Evolutionary conservation across 2,329 filamentous ascomycete genomes (phyloP), one percentile per base, ranked within the genome.

Genomic region (Cladosporium sp.): DNA sequence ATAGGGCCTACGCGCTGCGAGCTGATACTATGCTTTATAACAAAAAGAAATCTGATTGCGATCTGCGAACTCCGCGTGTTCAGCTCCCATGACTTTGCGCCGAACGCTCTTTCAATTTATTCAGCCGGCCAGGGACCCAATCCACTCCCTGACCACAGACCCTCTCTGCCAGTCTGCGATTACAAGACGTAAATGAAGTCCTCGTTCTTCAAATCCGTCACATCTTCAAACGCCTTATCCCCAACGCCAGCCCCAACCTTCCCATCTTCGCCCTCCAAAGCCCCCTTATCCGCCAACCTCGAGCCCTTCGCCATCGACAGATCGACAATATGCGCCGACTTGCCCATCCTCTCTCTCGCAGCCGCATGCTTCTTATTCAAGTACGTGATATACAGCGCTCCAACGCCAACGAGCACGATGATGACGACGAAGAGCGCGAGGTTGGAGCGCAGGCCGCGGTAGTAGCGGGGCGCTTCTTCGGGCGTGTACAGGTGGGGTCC

Each of bases 401-500:
- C 71, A 2, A 72, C 44, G 1, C 69, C 51, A 14, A 78, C 74
- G 0, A 86, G 68, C 2, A 77, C 61, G 2, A 82, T 74, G n/a
- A 86, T 74, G 1, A 77, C 65, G 18, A 81, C 70, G 65, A 86
- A 86, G 51, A 87, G 74, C 10, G 74, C 72, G 3, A 87, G 72
- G 56, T 84, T 85, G 1, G 79, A 77, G 1, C 76, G 71, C 1
- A 87, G 68, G 3, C 84, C 83, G 4, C 79, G 70, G 3, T 69
- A 69, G 51, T 85, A 85, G 2, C 74, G 66, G 0, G 82, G 82
- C 32, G 76, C 77, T 59, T 85, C 81, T 2, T 74, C 74, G 0
- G 80, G 78, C 3, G 78, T 83, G 65, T 84, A 87, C 0, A 86
- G 71, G 43, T 82, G 76, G 0, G 84, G 84, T 0, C 83, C 84